A percentile compares a stretch with the other conserved stretches of the same genome.
Evolutionary conservation across 1,139 yeast species (phyloP).

Genomic region (Candida sojae): DNA sequence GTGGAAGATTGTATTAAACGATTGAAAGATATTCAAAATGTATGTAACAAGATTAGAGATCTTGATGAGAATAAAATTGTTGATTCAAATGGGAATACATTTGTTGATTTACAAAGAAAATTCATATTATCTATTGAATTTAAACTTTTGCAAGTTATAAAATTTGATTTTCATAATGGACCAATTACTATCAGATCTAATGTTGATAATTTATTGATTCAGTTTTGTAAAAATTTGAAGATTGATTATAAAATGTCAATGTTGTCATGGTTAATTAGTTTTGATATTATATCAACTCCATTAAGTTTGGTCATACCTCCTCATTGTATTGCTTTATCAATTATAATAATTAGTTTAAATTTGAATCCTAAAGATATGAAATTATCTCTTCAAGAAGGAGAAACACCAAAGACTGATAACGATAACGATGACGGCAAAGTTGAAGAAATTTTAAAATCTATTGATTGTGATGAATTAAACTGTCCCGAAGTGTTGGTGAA

Average conservation of each 20-base stretch:
- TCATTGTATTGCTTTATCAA: conserved; percentile 77
- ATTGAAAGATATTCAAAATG: conserved; percentile 56
- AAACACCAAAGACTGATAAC: neutral
- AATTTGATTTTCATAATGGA: conserved; percentile 68
- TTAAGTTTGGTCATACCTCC: conserved; percentile 73
- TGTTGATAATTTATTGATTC: conserved; percentile 69
- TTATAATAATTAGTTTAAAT: conserved; percentile 45
- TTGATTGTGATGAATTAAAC: conserved; percentile 41
- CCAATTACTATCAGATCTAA: conserved; percentile 24
- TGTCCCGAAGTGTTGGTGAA: conserved; percentile 56
- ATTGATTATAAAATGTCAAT: conserved; percentile 48
- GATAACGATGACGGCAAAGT: conserved; percentile 31
- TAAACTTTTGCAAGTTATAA: conserved; percentile 70
- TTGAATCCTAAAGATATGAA: conserved; percentile 40
- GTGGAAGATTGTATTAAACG: conserved; percentile 89
- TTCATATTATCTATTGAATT: conserved; percentile 61
- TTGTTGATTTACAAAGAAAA: conserved; percentile 52
- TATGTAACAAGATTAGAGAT: conserved; percentile 44
- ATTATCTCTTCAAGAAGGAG: conserved; percentile 18
- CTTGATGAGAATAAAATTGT: conserved; percentile 22
- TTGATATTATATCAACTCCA: conserved; percentile 76
- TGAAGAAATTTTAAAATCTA: conserved; percentile 26
- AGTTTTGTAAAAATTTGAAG: conserved; percentile 59
- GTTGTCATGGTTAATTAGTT: conserved; percentile 73
- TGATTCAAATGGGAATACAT: conserved; percentile 14